Evolutionary conservation across 2,329 filamentous ascomycete species (phyloP).

Genomic region (Raffaelea deltoideospora): DNA sequence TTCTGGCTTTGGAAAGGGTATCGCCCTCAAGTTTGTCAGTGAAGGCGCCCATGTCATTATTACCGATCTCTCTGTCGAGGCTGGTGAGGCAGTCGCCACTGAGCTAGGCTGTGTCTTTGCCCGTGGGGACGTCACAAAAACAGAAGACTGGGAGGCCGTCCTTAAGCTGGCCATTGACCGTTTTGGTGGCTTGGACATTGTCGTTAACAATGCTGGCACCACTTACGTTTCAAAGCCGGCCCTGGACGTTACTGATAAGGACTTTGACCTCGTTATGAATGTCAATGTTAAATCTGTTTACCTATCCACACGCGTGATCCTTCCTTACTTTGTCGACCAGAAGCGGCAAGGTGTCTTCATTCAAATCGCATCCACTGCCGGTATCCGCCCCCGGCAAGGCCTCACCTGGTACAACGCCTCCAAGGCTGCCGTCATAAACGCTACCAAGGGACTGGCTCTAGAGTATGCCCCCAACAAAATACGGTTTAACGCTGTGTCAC

Average conservation of each 20-base stretch:
- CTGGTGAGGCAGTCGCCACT: conserved; percentile 25
- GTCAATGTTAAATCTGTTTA: conserved; percentile 58
- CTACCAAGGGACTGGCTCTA: conserved; percentile 44
- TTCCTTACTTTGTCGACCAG: conserved; percentile 44
- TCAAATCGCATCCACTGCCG: conserved; percentile 51
- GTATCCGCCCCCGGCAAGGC: conserved; percentile 41
- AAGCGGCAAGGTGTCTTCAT: conserved; percentile 45
- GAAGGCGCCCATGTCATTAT: conserved; percentile 11
- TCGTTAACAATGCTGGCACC: conserved; percentile 47
- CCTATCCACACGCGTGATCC: conserved; percentile 39
- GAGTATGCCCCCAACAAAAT: conserved; percentile 61
- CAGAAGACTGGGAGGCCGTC: conserved; percentile 35
- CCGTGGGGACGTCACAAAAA: conserved; percentile 33
- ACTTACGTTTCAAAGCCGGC: conserved; percentile 48
- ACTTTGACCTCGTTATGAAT: conserved; percentile 51
- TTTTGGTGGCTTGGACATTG: conserved; percentile 38
- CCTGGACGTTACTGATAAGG: conserved; percentile 45
- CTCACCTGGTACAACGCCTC: conserved; percentile 57
- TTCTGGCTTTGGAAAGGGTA: conserved; percentile 41
- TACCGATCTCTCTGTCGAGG: conserved; percentile 33
- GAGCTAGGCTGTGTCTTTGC: conserved; percentile 26
- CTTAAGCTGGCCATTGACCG: conserved; percentile 27
- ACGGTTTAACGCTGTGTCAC: conserved; percentile 57
- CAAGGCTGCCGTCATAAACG: conserved; percentile 50
- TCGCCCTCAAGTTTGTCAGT: conserved; percentile 22